Evolutionary conservation across 805 yeast genomes (phyloP), one percentile per base, ranked within the genome.

Genomic region (Nakazawaea populi): DNA sequence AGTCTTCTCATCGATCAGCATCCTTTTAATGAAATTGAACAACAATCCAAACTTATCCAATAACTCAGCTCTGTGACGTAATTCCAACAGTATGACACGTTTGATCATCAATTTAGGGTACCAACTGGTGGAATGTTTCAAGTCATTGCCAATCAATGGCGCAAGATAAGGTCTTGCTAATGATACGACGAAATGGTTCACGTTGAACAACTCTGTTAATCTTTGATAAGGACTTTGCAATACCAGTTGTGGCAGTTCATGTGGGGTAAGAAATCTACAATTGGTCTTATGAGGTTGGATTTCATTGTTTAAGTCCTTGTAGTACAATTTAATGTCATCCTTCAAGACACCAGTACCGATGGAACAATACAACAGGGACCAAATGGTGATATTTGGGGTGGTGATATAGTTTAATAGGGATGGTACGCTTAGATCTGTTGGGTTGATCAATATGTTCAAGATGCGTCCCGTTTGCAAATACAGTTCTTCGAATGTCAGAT

Each of bases 101-200:
- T 82, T 77, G 55, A 72, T 54, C 61, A 71, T 70, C 61, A 75
- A 54, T 49, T 68, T 52, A 11, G 66, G 61, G 31, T 68, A 60
- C 70, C 74, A 55, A 44, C 67, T 56, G 42, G 64, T 58, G 29
- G 66, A 79, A 62, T 89, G 94, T 60, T 85, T 85, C 60, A 89
- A 74, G 61, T 89, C 97, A 56, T 87, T 85, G 37, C 87, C 82
- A 42, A 94, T 77, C 51, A 92, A 71, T 0, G 98, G 97, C 0
- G 97, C 96, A 58, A 92, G 71, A 60, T 92, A 94, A 0, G 98
- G 97, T 55, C 97, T 76, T 7, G 98, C 96, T 56, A 92, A 73
- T 24, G 97, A 88, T 1, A 91, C 91, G 32, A 94, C 75, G 61
- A 89, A 92, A 66, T 91, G 95, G 66, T 94, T 94, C 28, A 94